Evolutionary conservation across 495 filamentous ascomycete genomes (phyloP), one percentile per base, ranked within the genome.

Genomic region (Lentithecium fluviatile): DNA sequence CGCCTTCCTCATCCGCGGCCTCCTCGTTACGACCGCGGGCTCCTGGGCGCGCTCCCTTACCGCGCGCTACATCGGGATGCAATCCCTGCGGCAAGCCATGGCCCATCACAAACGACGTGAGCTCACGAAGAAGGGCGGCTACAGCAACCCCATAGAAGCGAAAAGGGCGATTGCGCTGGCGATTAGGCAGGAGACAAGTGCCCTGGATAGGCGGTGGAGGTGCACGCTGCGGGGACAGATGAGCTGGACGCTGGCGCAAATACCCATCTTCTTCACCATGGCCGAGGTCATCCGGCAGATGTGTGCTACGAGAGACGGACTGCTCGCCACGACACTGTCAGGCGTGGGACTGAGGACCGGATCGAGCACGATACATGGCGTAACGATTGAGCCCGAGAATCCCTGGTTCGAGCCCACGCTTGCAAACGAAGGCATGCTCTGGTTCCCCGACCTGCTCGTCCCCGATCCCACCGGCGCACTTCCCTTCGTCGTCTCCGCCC

Each of bases 381-480:
- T 20, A 42, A 4, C 19, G 23, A 5, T 15, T 5, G 21, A 4
- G 19, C 5, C 45, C 12, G 21, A 55, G 36, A 58, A 38, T 15
- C 51, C 29, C 1, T 68, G 58, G 46, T 59, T 82, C 45, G 83
- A 90, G 64, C 80, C 81, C 0, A 75, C 78, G 21, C 68, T 93
- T 6, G 79, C 80, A 0, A 75, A 73, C 1, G 92, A 90, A 62
- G 92, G 92, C 11, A 82, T 82, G 2, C 77, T 90, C 6, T 97
- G 91, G 90, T 92, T 94, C 69, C 79, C 82, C 3, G 81, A 96
- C 72, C 82, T 97, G 5, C 77, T 86, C 13, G 77, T 75, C 6
- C 76, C 86, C 21, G 92, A 97, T 69, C 81, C 88, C 1, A 79
- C 80, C 23, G 76, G 84, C n/a, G 62, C 84, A 20, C 78, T 97